Evolutionary conservation across 2,329 filamentous ascomycete genomes (phyloP), one percentile per base, ranked within the genome.

Genomic region (Calonectria leucothoes): DNA sequence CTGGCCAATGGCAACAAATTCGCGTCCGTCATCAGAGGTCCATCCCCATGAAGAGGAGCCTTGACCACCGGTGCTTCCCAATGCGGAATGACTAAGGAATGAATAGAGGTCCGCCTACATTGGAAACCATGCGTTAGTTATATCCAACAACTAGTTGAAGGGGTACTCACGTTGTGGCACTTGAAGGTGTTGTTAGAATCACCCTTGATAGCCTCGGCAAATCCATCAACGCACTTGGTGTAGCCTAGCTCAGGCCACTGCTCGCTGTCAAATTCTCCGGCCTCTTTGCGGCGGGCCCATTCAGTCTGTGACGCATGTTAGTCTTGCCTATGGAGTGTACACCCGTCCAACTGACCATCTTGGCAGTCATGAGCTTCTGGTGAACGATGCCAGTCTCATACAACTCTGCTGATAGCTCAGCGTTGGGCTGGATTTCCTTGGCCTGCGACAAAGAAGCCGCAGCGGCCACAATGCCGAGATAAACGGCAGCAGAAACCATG

Each of bases 1-100:
- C 74, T 89, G 87, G 6, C 86, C 88, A 31, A 89, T 83, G 31
- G 86, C 84, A n/a, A 83, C 86, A 61, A 89, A 88, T 76, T 89
- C 88, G 4, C 88, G 85, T 20, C 88, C 88, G 29, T 86, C 83
- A 3, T 83, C 81, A 3, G 85, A 86, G 0, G 87, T 88, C 88
- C 82, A 83, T n/a, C 88, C 88, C 86, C 85, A 88, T 0, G 84
- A 85, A 0, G 83, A 85, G 0, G 85, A 83, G 1, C 85, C 85
- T 45, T 79, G 70, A 6, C 82, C 84, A 4, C 74, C 78, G 52
- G 76, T 75, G 75, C 87, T 89, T 7, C 89, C 90, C 2, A 92
- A 85, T 33, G 87, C 86, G 4, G 55, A 27, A 61, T 61, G 55
- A 15, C 55, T 61, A 25, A 61, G 55, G 55, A 61, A 61, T 15